Conservation (phyloP, 1,284 basidiomycete species). For the Exobasidium cylindrosporum region DNA sequence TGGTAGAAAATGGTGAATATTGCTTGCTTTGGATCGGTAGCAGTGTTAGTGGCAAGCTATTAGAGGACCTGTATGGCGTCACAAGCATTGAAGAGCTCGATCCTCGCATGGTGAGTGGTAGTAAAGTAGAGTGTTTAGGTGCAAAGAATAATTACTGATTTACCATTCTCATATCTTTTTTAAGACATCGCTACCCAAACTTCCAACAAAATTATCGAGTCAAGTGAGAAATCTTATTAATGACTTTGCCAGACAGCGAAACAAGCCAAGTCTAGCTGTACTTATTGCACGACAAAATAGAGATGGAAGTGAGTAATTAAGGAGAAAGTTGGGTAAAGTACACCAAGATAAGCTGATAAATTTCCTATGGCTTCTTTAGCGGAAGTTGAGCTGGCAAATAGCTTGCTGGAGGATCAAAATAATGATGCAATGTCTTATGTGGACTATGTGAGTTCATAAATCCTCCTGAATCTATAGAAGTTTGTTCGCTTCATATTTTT, state of each 20-base stretch:
- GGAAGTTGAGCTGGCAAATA: slow-evolving; percentile 94
- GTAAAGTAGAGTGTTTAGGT: slow-evolving; percentile 60
- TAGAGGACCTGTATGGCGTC: slow-evolving; percentile 81
- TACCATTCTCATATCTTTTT: too few relatives aligned
- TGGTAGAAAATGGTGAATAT: slow-evolving; percentile 88
- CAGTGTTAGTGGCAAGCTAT: slow-evolving; percentile 74
- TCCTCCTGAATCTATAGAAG: too few relatives aligned
- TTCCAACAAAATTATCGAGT: slow-evolving; percentile 73
- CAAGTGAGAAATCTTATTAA: slow-evolving; percentile 82
- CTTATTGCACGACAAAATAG: slow-evolving; percentile 84
- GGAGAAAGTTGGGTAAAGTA: too few relatives aligned
- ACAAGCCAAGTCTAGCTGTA: slow-evolving; percentile 66
- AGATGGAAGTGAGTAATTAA: slow-evolving; percentile 67
- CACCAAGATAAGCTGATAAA: too few relatives aligned
- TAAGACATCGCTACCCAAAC: slow-evolving; percentile 67
- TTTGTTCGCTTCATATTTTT: too few relatives aligned
- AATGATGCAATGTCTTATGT: slow-evolving; percentile 74
- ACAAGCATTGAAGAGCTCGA: slow-evolving; percentile 74
- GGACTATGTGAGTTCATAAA: slow-evolving; percentile 43
- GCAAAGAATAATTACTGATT: background rate
- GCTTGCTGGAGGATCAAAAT: slow-evolving; percentile 94
- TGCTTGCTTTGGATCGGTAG: slow-evolving; percentile 88
- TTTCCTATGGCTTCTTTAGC: slow-evolving; percentile 36
- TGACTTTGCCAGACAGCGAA: slow-evolving; percentile 66
- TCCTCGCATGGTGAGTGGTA: slow-evolving; percentile 61